Conservation (phyloP, 2,329 filamentous ascomycete species). For the Bipolaris cookei region DNA sequence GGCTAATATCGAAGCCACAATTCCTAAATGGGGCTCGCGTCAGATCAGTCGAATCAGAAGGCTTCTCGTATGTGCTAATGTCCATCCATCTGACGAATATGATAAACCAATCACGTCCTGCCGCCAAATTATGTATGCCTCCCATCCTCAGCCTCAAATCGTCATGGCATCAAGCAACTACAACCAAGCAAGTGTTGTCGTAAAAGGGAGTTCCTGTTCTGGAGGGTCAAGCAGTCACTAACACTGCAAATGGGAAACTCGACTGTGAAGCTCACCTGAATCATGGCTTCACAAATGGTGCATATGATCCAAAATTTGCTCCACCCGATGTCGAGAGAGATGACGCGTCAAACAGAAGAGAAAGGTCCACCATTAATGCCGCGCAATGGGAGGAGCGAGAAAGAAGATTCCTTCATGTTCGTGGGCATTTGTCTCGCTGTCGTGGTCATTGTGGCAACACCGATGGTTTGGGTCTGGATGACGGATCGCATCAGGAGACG, state of each 20-base stretch:
- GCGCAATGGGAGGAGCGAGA: background rate
- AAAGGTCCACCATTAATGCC: background rate
- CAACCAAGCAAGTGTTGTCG: background rate
- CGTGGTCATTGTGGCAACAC: constrained; percentile 1
- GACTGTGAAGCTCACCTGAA: background rate
- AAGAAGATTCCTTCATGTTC: constrained; percentile 1
- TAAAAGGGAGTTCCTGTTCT: background rate
- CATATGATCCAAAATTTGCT: background rate
- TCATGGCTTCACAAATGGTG: background rate
- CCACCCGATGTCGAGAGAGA: background rate
- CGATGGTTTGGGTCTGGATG: constrained; percentile 8
- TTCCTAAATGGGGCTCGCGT: background rate
- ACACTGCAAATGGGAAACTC: background rate
- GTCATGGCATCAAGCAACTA: background rate
- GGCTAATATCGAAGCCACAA: background rate
- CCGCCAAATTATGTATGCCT: constrained; percentile 9
- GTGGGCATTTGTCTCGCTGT: constrained; percentile 5
- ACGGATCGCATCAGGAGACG: constrained; percentile 6
- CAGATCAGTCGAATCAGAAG: background rate
- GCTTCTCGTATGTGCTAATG: background rate
- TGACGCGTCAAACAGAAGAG: background rate
- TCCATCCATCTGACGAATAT: background rate
- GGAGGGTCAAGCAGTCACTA: background rate
- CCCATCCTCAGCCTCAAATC: constrained; percentile 10
- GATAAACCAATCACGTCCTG: background rate